Evolutionary conservation across 2,329 filamentous ascomycete genomes (phyloP).

Genomic region (Paecilomyces dactylethromorphus): DNA sequence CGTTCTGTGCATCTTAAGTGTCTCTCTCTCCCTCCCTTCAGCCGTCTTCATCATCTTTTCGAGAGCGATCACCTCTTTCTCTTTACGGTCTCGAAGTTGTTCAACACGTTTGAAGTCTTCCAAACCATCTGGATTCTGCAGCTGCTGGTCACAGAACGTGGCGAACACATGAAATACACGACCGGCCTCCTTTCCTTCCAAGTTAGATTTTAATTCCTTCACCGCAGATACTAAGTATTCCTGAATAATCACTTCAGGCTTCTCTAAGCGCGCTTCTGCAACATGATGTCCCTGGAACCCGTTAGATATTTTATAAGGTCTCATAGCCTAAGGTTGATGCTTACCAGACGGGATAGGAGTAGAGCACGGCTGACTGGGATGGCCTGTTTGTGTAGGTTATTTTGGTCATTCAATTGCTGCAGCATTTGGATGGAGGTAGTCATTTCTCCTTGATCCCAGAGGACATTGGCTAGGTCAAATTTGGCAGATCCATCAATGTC

Average conservation of each 20-base stretch:
- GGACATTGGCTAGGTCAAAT: slow-evolving; percentile 77
- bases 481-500: slow-evolving; percentile 70
- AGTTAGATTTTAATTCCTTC: slow-evolving; percentile 65
- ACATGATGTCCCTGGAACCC: slow-evolving; percentile 65
- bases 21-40: slow-evolving; percentile 47
- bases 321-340: slow-evolving; percentile 8
- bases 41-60: slow-evolving; percentile 51
- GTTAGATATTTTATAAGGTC: slow-evolving; percentile 11
- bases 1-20: slow-evolving; percentile 54
- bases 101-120: slow-evolving; percentile 79
- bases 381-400: slow-evolving; percentile 60
- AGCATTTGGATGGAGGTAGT: slow-evolving; percentile 84
- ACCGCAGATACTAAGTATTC: slow-evolving; percentile 81
- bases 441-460: slow-evolving; percentile 93
- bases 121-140: slow-evolving; percentile 76
- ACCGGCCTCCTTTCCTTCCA: slow-evolving; percentile 66
- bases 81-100: slow-evolving; percentile 72
- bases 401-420: slow-evolving; percentile 60
- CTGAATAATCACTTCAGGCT: slow-evolving; percentile 81
- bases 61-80: slow-evolving; percentile 70
- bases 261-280: slow-evolving; percentile 83
- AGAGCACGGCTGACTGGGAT: slow-evolving; percentile 69
- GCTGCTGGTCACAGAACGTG: slow-evolving; percentile 86
- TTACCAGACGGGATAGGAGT: slow-evolving; percentile 71
- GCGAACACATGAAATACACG: slow-evolving; percentile 94